phyloP scores from a whole-genome alignment of 176 grass and related monocot species.

The Miscanthus lutarioriparius region DNA sequence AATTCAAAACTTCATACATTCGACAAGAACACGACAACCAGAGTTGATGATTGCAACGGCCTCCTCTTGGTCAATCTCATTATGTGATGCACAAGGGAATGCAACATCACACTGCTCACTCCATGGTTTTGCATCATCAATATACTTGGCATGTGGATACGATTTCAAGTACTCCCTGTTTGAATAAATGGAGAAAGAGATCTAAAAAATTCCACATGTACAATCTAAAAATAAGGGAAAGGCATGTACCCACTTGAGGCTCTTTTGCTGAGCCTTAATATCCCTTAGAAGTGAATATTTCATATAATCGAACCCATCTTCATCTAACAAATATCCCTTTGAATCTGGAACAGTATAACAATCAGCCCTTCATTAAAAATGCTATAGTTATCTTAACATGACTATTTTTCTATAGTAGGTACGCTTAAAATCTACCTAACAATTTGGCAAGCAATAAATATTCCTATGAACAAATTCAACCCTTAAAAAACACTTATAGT shows the following conservation, averaged over 20 bases:
- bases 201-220: slow-evolving; percentile 42
- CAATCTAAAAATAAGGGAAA: slow-evolving; percentile 34
- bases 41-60: slow-evolving; percentile 80
- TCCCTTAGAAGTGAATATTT: slow-evolving; percentile 89
- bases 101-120: slow-evolving; percentile 83
- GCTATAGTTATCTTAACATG: background rate
- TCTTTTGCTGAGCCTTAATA: slow-evolving; percentile 90
- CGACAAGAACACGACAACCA: slow-evolving; percentile 81
- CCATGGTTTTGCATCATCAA: slow-evolving; percentile 90
- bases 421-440: background rate
- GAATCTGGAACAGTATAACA: slow-evolving; percentile 68
- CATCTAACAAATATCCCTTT: slow-evolving; percentile 89
- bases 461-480: background rate
- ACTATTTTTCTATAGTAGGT: background rate
- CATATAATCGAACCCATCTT: slow-evolving; percentile 94
- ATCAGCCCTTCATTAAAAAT: slow-evolving; percentile 20
- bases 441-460: slow-evolving; percentile 16
- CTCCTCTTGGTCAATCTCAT: slow-evolving; percentile 87
- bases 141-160: slow-evolving; percentile 79
- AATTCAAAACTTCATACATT: slow-evolving; percentile 63
- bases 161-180: slow-evolving; percentile 95
- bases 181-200: slow-evolving; percentile 42
- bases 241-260: slow-evolving; percentile 69
- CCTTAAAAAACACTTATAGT: background rate
- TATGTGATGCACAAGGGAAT: slow-evolving; percentile 96